Percentiles rank a stretch among this genome's conserved stretches.
Conservation (phyloP, 108 stramenopile genomes). For the Fragilariopsis cylindrus region DNA sequence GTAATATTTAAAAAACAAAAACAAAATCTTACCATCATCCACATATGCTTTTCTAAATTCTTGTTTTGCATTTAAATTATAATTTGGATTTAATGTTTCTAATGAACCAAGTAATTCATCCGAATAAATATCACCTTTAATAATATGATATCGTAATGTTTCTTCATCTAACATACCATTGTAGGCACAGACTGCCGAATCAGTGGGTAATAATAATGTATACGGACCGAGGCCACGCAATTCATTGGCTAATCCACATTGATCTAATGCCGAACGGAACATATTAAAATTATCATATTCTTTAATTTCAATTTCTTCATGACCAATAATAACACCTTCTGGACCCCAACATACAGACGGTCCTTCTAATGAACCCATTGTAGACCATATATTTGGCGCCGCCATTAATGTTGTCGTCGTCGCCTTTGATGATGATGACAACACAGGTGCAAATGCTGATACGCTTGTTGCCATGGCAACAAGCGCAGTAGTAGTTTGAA, state of each 20-base stretch:
- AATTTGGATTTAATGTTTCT: slow-evolving; percentile 20
- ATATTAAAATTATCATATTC: slow-evolving; percentile 28
- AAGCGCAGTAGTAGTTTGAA: not conserved
- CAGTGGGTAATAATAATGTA: slow-evolving; percentile 16
- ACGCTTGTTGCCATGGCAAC: not conserved
- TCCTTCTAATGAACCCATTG: slow-evolving; percentile 3
- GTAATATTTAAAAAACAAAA: no score
- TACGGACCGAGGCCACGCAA: slow-evolving; percentile 8
- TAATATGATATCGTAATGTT: slow-evolving; percentile 13
- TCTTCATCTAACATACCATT: slow-evolving; percentile 19
- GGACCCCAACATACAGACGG: slow-evolving; percentile 16
- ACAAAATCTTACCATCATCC: slow-evolving; percentile 6
- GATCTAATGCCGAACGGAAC: slow-evolving; percentile 10
- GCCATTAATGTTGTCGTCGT: not conserved
- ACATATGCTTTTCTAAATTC: slow-evolving; percentile 23
- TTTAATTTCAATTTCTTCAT: slow-evolving; percentile 24
- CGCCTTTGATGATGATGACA: not conserved
- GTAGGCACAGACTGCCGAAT: slow-evolving; percentile 9
- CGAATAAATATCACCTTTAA: slow-evolving; percentile 16
- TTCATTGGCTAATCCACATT: slow-evolving; percentile 6
- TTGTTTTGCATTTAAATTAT: not conserved
- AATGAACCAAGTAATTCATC: slow-evolving; percentile 15
- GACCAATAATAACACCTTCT: slow-evolving; percentile 14
- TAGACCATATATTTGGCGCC: slow-evolving; percentile 1
- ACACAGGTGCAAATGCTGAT: not conserved